Evolutionary conservation across 371 early-diverging fungal species (phyloP).

Genomic region (Apophysomyces trapeziformis): DNA sequence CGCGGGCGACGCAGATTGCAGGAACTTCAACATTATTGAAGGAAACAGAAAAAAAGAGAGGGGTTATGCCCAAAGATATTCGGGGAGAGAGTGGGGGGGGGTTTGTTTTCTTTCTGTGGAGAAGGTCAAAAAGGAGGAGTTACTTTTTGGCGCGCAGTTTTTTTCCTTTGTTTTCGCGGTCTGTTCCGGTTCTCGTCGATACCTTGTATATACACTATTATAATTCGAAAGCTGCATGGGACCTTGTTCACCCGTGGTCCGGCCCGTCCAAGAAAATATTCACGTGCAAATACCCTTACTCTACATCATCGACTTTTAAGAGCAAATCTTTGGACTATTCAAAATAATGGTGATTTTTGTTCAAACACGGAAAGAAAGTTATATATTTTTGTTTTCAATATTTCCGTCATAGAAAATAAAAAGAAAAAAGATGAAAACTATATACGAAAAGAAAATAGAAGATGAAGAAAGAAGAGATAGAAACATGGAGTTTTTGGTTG

Average conservation of each 20-base stretch:
- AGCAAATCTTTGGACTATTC: not conserved
- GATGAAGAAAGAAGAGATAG: constrained; percentile 11
- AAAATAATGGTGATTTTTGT: too few species aligned
- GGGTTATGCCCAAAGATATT: not conserved
- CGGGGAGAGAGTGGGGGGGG: constrained; percentile 5
- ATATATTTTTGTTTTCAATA: too few species aligned
- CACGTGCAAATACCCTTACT: not conserved
- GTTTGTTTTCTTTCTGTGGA: not conserved
- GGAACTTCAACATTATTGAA: constrained; percentile 26
- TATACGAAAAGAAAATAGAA: constrained; percentile 1
- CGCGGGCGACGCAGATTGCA: constrained; percentile 28
- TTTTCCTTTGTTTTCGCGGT: not conserved
- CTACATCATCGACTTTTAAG: not conserved
- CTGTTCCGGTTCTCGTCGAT: not conserved
- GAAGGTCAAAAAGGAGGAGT: constrained; percentile 6
- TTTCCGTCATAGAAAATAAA: not conserved
- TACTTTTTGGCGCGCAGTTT: constrained; percentile 2
- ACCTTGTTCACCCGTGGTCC: not conserved
- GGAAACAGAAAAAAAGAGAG: constrained; percentile 11
- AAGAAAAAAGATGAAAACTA: not conserved
- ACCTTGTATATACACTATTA: not conserved
- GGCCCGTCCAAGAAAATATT: not conserved
- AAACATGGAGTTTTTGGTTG: constrained; percentile 5
- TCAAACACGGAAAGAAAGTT: not conserved
- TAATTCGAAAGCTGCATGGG: constrained; percentile 4